Conservation (phyloP, 139 green algal genomes). For the Micractinium sp. region DNA sequence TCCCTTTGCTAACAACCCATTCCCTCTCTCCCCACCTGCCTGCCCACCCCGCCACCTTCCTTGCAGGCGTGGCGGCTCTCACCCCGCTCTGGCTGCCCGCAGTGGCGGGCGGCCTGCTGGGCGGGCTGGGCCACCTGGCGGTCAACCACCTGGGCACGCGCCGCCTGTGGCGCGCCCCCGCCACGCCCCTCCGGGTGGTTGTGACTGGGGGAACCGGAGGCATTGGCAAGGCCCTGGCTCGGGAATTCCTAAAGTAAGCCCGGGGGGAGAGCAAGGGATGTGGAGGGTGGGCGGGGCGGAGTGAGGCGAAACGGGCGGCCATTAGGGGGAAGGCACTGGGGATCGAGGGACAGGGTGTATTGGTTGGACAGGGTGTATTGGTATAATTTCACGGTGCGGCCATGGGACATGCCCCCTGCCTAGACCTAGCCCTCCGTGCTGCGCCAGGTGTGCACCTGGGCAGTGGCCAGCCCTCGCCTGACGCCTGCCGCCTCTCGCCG, state of each 20-base stretch:
- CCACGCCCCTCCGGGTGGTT: slow-evolving; percentile 63
- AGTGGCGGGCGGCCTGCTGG: not conserved
- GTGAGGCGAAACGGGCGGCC: no score
- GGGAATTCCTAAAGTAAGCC: slow-evolving; percentile 74
- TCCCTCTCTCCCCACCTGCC: no score
- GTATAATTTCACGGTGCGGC: no score
- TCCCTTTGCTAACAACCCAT: not conserved
- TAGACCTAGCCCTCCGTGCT: no score
- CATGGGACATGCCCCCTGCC: no score
- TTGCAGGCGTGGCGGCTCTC: not conserved
- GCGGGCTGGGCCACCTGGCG: not conserved
- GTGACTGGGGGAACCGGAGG: slow-evolving; percentile 76
- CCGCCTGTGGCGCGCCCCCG: slow-evolving; percentile 59
- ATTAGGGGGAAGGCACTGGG: no score
- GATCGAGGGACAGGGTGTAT: no score
- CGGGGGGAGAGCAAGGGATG: not conserved
- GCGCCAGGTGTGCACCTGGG: not conserved
- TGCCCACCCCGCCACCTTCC: not conserved
- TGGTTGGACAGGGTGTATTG: no score
- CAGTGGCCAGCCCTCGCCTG: not conserved
- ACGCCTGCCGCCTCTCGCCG: not conserved
- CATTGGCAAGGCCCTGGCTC: slow-evolving; percentile 84
- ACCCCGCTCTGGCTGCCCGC: slow-evolving; percentile 21
- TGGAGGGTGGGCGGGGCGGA: not conserved
- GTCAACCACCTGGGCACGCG: not conserved